These are phyloP conservation scores for Hyphopichia pseudoburtonii DNA, from an alignment of 1,139 yeast genomes.

Conservation along the genomic window DNA sequence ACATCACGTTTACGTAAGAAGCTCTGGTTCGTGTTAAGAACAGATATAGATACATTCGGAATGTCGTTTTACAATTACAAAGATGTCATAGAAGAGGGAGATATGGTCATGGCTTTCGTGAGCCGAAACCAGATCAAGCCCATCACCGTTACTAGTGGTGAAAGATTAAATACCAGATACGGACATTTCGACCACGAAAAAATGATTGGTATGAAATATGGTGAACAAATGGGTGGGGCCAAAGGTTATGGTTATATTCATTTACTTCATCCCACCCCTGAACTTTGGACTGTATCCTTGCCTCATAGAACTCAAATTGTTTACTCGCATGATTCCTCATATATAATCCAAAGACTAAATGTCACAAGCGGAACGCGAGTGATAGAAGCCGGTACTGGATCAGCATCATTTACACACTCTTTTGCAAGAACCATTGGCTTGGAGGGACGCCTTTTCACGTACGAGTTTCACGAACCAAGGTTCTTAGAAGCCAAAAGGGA, in stretches of 20 bases:
- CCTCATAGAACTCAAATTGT: conserved; percentile 99
- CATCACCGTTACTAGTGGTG: conserved; percentile 57
- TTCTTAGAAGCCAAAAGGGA: conserved; percentile 77
- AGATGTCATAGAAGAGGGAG: conserved; percentile 73
- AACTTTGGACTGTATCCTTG: conserved; percentile 88
- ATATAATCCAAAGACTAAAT: conserved; percentile 77
- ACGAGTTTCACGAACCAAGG: conserved; percentile 88
- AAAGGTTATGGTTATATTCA: conserved; percentile 87
- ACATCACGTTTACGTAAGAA: no score
- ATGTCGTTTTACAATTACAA: conserved; percentile 54
- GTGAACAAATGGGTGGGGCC: conserved; percentile 80
- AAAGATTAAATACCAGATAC: conserved; percentile 74
- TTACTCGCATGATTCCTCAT: conserved; percentile 92
- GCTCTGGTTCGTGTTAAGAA: no score
- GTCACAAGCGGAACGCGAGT: conserved; percentile 76
- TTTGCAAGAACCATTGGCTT: conserved; percentile 74
- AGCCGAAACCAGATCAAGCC: conserved; percentile 82
- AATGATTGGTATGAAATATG: conserved; percentile 82
- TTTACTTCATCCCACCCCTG: conserved; percentile 88
- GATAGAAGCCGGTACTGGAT: conserved; percentile 97
- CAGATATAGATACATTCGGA: no score
- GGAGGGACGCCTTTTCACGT: conserved; percentile 71
- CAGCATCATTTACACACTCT: conserved; percentile 94
- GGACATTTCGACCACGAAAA: conserved; percentile 82
- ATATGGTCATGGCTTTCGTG: conserved; percentile 80